Evolutionary conservation across 495 filamentous ascomycete genomes (phyloP).

Genomic region (Glonium stellatum): DNA sequence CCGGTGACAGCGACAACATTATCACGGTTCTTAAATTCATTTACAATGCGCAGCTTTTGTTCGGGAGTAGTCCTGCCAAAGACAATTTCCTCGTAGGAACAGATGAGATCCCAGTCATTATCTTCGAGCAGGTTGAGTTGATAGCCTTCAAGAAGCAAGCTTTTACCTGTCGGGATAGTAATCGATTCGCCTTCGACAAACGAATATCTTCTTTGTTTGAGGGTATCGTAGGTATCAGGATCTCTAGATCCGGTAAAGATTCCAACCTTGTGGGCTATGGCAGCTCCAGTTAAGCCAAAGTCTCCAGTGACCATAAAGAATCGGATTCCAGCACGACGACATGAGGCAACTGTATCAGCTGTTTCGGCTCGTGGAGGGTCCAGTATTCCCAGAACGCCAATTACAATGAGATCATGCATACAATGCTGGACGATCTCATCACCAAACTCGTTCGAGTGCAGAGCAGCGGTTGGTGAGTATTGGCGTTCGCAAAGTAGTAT

Average conservation of each 20-base stretch:
- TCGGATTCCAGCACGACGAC: constrained; percentile 36
- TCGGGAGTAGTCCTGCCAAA: constrained; percentile 28
- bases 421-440: constrained; percentile 40
- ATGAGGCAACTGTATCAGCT: constrained; percentile 29
- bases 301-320: constrained; percentile 47
- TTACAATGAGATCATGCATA: constrained; percentile 40
- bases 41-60: constrained; percentile 26
- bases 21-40: constrained; percentile 21
- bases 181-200: not conserved
- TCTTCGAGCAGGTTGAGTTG: constrained; percentile 30
- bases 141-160: constrained; percentile 34
- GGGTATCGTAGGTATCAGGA: constrained; percentile 15
- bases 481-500: constrained; percentile 43
- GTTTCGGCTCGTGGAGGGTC: constrained; percentile 41
- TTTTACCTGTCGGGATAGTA: not conserved
- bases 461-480: constrained; percentile 21
- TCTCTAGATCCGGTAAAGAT: constrained; percentile 30
- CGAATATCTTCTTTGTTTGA: constrained; percentile 1
- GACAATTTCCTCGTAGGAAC: constrained; percentile 40
- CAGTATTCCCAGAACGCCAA: constrained; percentile 48
- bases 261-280: constrained; percentile 36
- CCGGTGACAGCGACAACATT: constrained; percentile 17
- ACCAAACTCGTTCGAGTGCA: constrained; percentile 39
- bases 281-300: constrained; percentile 33
- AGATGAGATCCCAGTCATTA: constrained; percentile 40